Evolutionary conservation across 345 rosid genomes (phyloP).

Genomic region (Stellera chamaejasme): DNA sequence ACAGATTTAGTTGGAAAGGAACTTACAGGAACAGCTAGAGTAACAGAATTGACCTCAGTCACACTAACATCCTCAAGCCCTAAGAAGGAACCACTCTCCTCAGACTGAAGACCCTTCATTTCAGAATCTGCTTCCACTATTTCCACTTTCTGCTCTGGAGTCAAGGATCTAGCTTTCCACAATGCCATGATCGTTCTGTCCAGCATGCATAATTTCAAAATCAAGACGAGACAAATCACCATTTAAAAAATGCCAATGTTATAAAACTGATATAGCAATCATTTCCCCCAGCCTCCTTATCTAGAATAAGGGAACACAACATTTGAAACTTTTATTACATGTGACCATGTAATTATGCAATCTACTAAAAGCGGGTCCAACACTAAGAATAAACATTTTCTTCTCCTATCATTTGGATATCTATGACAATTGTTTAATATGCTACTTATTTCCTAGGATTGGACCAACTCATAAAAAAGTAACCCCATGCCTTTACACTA

Average conservation of each 20-base stretch:
- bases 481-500: not conserved
- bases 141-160: constrained; percentile 89
- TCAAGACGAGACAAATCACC: constrained; percentile 1
- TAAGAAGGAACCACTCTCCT: constrained; percentile 74
- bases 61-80: constrained; percentile 81
- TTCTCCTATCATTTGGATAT: too few species aligned
- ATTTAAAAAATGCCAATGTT: not conserved
- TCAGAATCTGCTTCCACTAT: constrained; percentile 91
- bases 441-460: too few species aligned
- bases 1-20: constrained; percentile 2
- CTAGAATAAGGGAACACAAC: not conserved
- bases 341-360: not conserved
- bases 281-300: not conserved
- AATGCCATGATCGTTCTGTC: constrained; percentile 94
- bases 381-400: not conserved
- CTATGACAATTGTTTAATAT: too few species aligned
- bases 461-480: too few species aligned
- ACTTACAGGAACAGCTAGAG: constrained; percentile 69
- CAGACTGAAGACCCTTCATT: constrained; percentile 52
- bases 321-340: not conserved
- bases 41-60: constrained; percentile 60
- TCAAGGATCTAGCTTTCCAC: constrained; percentile 90
- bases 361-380: constrained; percentile 2
- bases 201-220: constrained; percentile 8
- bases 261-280: not conserved